phyloP scores from a whole-genome alignment of 2,329 filamentous ascomycete genomes.

The Diaporthe velutina region DNA sequence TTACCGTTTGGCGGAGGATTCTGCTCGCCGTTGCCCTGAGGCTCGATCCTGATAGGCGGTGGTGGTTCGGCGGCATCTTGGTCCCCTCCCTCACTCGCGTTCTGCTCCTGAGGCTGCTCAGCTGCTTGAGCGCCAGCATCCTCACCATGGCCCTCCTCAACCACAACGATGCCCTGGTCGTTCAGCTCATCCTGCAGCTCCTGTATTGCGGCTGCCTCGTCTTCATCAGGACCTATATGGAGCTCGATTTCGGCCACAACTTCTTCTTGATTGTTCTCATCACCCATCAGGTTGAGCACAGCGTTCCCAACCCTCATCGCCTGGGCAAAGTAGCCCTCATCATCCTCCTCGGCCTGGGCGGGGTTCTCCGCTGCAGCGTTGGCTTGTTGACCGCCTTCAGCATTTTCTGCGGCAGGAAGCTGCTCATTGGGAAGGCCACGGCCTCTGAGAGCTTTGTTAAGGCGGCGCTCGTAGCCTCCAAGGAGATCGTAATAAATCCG shows the following conservation, averaged over 20 bases:
- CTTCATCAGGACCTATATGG: slow-evolving; percentile 49
- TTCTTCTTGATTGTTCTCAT: slow-evolving; percentile 47
- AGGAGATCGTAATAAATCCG: slow-evolving; percentile 62
- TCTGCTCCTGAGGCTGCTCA: slow-evolving; percentile 26
- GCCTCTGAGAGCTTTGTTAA: slow-evolving; percentile 62
- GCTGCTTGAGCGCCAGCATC: slow-evolving; percentile 7
- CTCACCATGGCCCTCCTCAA: slow-evolving; percentile 23
- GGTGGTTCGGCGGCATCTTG: slow-evolving; percentile 33
- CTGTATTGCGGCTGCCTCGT: slow-evolving; percentile 44
- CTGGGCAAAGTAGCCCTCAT: slow-evolving; percentile 42
- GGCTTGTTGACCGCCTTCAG: slow-evolving; percentile 32
- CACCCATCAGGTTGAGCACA: slow-evolving; percentile 49
- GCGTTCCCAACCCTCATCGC: slow-evolving; percentile 43
- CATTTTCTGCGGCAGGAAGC: slow-evolving; percentile 31
- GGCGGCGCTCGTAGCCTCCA: slow-evolving; percentile 59
- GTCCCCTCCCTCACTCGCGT: slow-evolving; percentile 19
- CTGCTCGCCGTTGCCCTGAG: slow-evolving; percentile 35
- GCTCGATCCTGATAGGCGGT: slow-evolving; percentile 28
- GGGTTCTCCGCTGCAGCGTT: slow-evolving; percentile 33
- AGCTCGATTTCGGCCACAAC: slow-evolving; percentile 44
- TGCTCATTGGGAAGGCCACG: slow-evolving; percentile 44
- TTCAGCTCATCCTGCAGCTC: slow-evolving; percentile 47
- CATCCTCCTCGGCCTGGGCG: slow-evolving; percentile 41
- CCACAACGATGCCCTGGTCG: slow-evolving; percentile 30
- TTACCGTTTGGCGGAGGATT: slow-evolving; percentile 37